Evolutionary conservation across 345 rosid species (phyloP).

Genomic region (Mercurialis annua): DNA sequence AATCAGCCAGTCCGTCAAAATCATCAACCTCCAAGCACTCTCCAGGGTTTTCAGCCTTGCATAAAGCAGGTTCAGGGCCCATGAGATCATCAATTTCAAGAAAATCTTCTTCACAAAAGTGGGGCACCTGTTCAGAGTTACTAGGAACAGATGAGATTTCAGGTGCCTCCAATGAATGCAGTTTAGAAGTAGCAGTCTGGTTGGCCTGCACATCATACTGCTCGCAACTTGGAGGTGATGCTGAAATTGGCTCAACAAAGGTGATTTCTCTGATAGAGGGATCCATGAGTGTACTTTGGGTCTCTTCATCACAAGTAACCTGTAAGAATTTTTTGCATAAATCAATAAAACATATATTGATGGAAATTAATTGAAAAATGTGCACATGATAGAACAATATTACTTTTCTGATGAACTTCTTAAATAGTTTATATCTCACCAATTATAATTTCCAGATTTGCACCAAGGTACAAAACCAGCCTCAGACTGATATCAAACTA

Average conservation of each 20-base stretch:
- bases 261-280: slow-evolving; percentile 29
- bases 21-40: slow-evolving; percentile 32
- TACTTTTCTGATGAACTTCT: neutral
- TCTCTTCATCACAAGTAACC: slow-evolving; percentile 36
- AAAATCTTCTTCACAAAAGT: slow-evolving; percentile 43
- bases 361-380: neutral
- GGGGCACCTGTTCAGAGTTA: slow-evolving; percentile 13
- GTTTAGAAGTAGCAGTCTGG: slow-evolving; percentile 32
- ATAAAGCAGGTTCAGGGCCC: slow-evolving; percentile 34
- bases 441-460: neutral
- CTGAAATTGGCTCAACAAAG: slow-evolving; percentile 22
- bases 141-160: slow-evolving; percentile 37
- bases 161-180: slow-evolving; percentile 31
- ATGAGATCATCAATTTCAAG: slow-evolving; percentile 77
- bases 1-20: slow-evolving; percentile 40
- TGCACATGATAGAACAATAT: neutral
- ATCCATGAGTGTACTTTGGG: slow-evolving; percentile 40
- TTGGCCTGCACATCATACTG: slow-evolving; percentile 19
- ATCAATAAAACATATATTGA: neutral
- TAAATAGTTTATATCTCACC: neutral
- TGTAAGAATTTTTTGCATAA: slow-evolving; percentile 3
- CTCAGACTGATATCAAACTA: neutral
- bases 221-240: slow-evolving; percentile 12
- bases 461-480: neutral
- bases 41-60: slow-evolving; percentile 17